Evolutionary conservation across 768 basidiomycete species (phyloP), one percentile per base, ranked within the genome.

Genomic region (Tulasnella sp.): DNA sequence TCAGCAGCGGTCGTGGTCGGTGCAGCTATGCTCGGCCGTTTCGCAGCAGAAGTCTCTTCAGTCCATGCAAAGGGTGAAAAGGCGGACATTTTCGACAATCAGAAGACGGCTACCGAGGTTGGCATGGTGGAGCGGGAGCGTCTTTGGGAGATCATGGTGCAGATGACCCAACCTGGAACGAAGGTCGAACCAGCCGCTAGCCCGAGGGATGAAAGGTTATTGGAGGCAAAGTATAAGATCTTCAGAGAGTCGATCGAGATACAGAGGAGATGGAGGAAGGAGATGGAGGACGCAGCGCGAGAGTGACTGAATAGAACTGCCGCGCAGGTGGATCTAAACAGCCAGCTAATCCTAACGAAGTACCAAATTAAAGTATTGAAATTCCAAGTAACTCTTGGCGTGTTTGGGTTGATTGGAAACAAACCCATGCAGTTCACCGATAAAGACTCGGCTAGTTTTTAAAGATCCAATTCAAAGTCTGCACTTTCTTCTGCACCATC

Each of bases 61-160:
- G 65, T 68, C 42, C 64, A 65, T 45, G 55, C 38, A 23, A 59
- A 59, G 32, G 7, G 7, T 29, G 50, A 59, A 10, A 32, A 38
- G 26, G 51, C 61, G 32, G 70, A 70, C 48, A 68, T 74, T 54
- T 74, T 75, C 61, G 45, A 58, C 4, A 65, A 65, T 7, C 76
- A 77, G 58, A 60, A 64, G 15, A 67, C 71, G 19, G 74, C 72
- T 5, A 70, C 70, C 54, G 55, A 72, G 58, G 66, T 69, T 51
- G 65, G 74, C 65, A 62, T 74, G 47, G 75, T 77, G 55, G 78
- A 83, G 62, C 81, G 81, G 23, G 78, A 84, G 62, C 72, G 76
- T 63, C 74, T 98, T 64, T 99, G 96, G 95, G 76, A 82, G 48
- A 87, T 94, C 66, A 98, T 98, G 95, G 92, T 87, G 30, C 85